Base-by-base conservation (phyloP, 106 monocot genomes). In the Dendrobium huoshanense region DNA sequence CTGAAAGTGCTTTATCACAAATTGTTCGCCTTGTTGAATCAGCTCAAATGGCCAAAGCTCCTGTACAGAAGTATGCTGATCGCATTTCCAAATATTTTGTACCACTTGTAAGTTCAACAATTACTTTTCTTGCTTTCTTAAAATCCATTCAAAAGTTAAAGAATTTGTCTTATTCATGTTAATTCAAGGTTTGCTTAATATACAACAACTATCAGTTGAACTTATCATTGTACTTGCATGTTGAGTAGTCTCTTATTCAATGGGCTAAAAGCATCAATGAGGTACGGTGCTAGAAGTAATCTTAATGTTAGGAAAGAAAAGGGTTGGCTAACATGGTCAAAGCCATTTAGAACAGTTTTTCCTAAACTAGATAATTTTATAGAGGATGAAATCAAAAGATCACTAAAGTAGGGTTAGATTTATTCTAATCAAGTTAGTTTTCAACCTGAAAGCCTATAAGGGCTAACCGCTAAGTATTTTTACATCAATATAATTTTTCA, bases 31-130 rank as follows among this genome's bases (percentile, higher is more conserved):
- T 96, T 41, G 93, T 96, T 44, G 96, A 93, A 80, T 91, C 96
- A 43, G 96, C 96, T 61, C 96, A 96, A 75, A 87, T 96, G 96
- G 88, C 96, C 20, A 96, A 96, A 84, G 96, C 96, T 79, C 96
- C 96, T 11, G 87, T 96, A 0, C 96, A 96, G 68, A 96, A 93
- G 85, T 88, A 93, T 73, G 93, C 96, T 22, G 96, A 96, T 80
- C 88, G 85, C 42, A 96, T 96, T 81, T 96, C 96, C 67, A 93
- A 87, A 84, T 89, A 82, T 79, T 96, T 96, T 83, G 96, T 96
- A 13, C 96, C 96, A 74, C 55, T 93, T 55, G 96, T 93, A 81
- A 91, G 88, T 89, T 61, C 37, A 16, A 4, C 54, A 33, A 15
- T 55, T 72, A 42, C 16, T 18, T 29, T 79, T 59, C 9, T 7